Percentiles rank a stretch among this genome's conserved stretches.
Conservation (phyloP, 768 basidiomycete genomes). For the Tricholoma furcatifolium region DNA sequence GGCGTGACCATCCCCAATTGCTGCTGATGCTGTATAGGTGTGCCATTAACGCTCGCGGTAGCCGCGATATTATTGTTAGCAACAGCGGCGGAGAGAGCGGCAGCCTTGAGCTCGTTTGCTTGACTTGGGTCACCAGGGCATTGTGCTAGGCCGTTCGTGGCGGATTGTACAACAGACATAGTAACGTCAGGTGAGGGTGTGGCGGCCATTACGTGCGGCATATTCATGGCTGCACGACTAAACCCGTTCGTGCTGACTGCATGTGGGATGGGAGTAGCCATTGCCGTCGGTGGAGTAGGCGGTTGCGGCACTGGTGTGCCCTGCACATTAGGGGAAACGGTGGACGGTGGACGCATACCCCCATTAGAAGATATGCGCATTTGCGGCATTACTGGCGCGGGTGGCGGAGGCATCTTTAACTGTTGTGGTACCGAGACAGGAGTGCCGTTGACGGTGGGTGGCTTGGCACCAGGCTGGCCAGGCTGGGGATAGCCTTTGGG, state of each 20-base stretch:
- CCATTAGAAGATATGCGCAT: slow-evolving; percentile 63
- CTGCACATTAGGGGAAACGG: slow-evolving; percentile 26
- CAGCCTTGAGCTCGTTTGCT: slow-evolving; percentile 23
- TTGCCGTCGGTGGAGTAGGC: slow-evolving; percentile 21
- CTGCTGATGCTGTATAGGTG: slow-evolving; percentile 33
- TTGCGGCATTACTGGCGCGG: slow-evolving; percentile 47
- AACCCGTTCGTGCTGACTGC: slow-evolving; percentile 38
- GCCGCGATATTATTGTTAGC: not conserved
- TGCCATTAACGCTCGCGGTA: slow-evolving; percentile 16
- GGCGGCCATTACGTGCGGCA: slow-evolving; percentile 36
- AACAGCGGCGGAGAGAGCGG: slow-evolving; percentile 5
- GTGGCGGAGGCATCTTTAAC: slow-evolving; percentile 63
- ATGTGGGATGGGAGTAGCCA: slow-evolving; percentile 32
- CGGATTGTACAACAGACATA: slow-evolving; percentile 29
- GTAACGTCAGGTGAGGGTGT: slow-evolving; percentile 27
- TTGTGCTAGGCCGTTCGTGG: slow-evolving; percentile 31
- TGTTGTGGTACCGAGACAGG: slow-evolving; percentile 61
- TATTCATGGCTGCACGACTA: slow-evolving; percentile 41
- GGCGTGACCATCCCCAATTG: slow-evolving; percentile 20
- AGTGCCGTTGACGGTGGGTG: slow-evolving; percentile 36
- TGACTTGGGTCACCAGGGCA: slow-evolving; percentile 19
- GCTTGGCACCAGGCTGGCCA: slow-evolving; percentile 9
- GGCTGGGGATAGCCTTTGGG: slow-evolving; percentile 15
- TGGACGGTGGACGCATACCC: slow-evolving; percentile 47
- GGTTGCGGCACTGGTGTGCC: slow-evolving; percentile 19